Conservation (phyloP, 148 eudicot genomes). For the Rhododendron ferrugineum region DNA sequence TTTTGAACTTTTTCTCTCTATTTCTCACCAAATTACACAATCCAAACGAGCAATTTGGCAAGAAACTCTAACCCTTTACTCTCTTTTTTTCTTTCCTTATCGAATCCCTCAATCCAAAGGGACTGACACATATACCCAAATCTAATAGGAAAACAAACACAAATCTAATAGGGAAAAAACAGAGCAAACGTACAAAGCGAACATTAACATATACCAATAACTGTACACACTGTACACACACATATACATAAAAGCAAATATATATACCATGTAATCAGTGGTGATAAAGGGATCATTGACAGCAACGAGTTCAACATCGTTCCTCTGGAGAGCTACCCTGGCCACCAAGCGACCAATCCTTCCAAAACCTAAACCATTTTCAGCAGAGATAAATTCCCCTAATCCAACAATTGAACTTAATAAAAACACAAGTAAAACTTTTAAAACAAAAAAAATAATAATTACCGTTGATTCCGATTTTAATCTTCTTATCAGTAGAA, state of each 20-base stretch:
- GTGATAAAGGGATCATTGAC: constrained; percentile 67
- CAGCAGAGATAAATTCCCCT: not conserved
- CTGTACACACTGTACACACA: not conserved
- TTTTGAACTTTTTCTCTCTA: no score
- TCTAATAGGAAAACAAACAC: not conserved
- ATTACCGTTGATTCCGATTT: constrained; percentile 67
- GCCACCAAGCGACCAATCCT: constrained; percentile 79
- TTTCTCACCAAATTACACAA: not conserved
- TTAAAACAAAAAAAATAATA: not conserved
- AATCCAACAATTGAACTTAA: not conserved
- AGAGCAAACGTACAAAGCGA: no score
- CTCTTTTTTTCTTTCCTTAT: not conserved
- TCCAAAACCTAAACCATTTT: constrained; percentile 43
- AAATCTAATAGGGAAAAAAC: no score
- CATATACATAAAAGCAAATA: not conserved
- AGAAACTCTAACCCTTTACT: not conserved
- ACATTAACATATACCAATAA: not conserved
- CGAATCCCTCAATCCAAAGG: not conserved
- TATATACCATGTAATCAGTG: constrained; percentile 53
- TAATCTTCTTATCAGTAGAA: constrained; percentile 38
- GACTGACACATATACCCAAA: not conserved
- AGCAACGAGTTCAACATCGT: constrained; percentile 74
- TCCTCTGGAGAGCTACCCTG: constrained; percentile 59
- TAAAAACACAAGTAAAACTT: not conserved
- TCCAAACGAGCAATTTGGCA: not conserved